Conservation (phyloP, 23 red algal species). For the Gracilaria caudata region DNA sequence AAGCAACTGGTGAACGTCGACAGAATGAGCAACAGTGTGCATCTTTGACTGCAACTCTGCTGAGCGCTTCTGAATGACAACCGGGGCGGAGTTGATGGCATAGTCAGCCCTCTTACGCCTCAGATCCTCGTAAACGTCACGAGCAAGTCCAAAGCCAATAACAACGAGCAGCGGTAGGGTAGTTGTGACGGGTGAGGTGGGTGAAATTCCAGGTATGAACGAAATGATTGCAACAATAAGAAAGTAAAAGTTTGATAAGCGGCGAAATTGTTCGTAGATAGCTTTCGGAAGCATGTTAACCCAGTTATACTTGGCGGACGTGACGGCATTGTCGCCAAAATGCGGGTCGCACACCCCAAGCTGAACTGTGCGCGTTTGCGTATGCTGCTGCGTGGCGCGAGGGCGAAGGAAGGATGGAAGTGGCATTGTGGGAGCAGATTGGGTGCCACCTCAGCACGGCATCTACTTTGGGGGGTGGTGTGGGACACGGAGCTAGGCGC, state of each 20-base stretch:
- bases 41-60: neutral
- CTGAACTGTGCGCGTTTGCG: neutral
- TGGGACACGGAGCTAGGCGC: neutral
- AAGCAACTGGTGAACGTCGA: constrained; percentile 4
- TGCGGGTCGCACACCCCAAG: neutral
- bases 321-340: constrained; percentile 76
- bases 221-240: constrained; percentile 79
- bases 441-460: neutral
- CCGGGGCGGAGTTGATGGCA: constrained; percentile 47
- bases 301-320: constrained; percentile 83
- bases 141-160: constrained; percentile 82
- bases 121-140: constrained; percentile 89
- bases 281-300: constrained; percentile 81
- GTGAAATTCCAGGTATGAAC: constrained; percentile 84
- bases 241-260: constrained; percentile 88
- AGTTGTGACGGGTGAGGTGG: constrained; percentile 69
- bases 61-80: constrained; percentile 16
- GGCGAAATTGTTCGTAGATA: constrained; percentile 88
- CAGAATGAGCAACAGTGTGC: neutral
- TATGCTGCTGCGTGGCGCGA: neutral
- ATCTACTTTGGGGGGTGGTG: neutral
- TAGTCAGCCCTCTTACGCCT: constrained; percentile 56
- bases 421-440: neutral
- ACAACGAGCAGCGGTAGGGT: constrained; percentile 85
- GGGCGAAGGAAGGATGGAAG: neutral